phyloP scores from a whole-genome alignment of 2,329 filamentous ascomycete genomes.

The Sporothrix luriei region DNA sequence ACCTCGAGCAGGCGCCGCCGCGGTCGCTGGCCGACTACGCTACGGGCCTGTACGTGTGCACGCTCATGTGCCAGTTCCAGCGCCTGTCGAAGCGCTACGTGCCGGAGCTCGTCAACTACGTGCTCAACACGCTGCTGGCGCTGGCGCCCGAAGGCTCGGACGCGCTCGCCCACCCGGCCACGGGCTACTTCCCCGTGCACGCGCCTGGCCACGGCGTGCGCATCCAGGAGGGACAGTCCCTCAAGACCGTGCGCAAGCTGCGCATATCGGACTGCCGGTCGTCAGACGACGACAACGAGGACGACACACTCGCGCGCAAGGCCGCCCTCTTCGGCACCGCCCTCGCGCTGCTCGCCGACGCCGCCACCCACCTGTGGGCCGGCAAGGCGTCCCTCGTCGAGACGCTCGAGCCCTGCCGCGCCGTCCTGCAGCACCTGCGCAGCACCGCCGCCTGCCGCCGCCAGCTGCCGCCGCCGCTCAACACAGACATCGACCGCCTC shows the following conservation, averaged over 20 bases:
- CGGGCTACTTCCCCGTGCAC: constrained; percentile 30
- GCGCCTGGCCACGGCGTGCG: constrained; percentile 44
- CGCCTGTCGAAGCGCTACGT: constrained; percentile 81
- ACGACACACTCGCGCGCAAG: constrained; percentile 48
- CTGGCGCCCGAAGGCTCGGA: constrained; percentile 55
- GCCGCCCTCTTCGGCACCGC: constrained; percentile 64
- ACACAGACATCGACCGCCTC: constrained; percentile 48
- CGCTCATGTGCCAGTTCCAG: constrained; percentile 81
- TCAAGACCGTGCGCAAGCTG: constrained; percentile 30
- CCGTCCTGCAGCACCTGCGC: constrained; percentile 63
- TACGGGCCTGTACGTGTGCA: constrained; percentile 76
- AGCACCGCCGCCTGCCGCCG: constrained; percentile 52
- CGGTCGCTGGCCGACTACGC: constrained; percentile 66
- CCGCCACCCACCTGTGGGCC: constrained; percentile 72
- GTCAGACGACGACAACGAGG: constrained; percentile 36
- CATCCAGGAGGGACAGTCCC: constrained; percentile 59
- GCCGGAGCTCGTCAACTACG: constrained; percentile 83
- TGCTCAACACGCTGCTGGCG: constrained; percentile 70
- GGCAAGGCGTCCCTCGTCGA: constrained; percentile 75
- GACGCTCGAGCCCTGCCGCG: constrained; percentile 68
- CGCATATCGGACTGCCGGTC: constrained; percentile 34
- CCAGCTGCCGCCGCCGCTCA: constrained; percentile 53
- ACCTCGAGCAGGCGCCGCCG: constrained; percentile 76
- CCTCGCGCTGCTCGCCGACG: constrained; percentile 63
- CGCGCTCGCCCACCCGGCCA: background rate